Evolutionary conservation across 768 basidiomycete species (phyloP).

Genomic region (Lactifluus pinguis): DNA sequence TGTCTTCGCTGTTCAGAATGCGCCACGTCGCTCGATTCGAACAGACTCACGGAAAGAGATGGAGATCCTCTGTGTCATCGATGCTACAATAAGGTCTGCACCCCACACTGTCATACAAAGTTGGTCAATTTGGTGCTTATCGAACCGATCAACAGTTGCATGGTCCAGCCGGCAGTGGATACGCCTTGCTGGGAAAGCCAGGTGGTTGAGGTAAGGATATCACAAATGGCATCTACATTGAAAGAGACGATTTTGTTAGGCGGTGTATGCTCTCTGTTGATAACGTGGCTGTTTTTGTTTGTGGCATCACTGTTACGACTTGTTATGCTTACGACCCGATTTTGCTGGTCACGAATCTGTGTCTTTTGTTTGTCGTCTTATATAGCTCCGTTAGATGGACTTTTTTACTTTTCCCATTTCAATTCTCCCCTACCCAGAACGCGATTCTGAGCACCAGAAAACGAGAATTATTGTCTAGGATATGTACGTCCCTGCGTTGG

Average conservation of each 20-base stretch:
- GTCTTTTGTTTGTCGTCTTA: not conserved
- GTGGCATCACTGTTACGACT: not conserved
- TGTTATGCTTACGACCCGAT: slow-evolving; percentile 5
- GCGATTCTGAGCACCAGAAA: not conserved
- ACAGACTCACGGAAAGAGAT: slow-evolving; percentile 64
- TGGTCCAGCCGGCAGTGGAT: slow-evolving; percentile 66
- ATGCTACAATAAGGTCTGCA: slow-evolving; percentile 59
- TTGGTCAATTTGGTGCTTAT: not conserved
- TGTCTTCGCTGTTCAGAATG: slow-evolving; percentile 76
- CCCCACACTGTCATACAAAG: not conserved
- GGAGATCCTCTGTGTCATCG: slow-evolving; percentile 60
- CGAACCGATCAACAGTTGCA: slow-evolving; percentile 39
- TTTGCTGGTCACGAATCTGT: not conserved
- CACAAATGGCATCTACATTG: not conserved
- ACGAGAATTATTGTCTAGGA: not conserved
- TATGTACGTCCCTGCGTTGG: not conserved
- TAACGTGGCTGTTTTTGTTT: slow-evolving; percentile 1
- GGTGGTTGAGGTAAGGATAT: slow-evolving; percentile 29
- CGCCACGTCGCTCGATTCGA: slow-evolving; percentile 59
- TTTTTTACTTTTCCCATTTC: too few relatives aligned
- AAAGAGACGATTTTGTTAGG: not conserved
- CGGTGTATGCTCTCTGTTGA: slow-evolving; percentile 10
- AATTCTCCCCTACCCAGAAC: too few relatives aligned
- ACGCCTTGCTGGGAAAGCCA: slow-evolving; percentile 55
- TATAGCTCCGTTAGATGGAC: not conserved